Conservation (phyloP, 1,284 basidiomycete species). For the Puccinia triticina region DNA sequence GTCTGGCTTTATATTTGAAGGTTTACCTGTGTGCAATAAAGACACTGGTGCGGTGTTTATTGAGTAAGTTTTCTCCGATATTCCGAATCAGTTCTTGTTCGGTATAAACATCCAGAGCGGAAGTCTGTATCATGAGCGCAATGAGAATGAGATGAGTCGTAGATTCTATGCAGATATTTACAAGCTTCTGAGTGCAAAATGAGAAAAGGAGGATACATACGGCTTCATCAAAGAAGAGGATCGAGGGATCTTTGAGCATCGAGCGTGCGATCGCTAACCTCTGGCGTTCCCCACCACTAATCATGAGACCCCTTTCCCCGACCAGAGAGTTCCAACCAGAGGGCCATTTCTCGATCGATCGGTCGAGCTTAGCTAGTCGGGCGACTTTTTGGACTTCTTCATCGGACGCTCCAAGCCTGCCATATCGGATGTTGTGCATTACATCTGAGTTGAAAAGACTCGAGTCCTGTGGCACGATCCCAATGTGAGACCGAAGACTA, state of each 20-base stretch:
- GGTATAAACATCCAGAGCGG: constrained; percentile 50
- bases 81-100: constrained; percentile 51
- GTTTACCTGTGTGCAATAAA: constrained; percentile 52
- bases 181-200: neutral
- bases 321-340: constrained; percentile 41
- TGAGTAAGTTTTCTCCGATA: constrained; percentile 43
- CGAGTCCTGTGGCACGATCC: constrained; percentile 49
- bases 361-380: constrained; percentile 41
- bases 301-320: constrained; percentile 48
- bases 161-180: too few relatives aligned
- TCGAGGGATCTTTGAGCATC: constrained; percentile 50
- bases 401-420: constrained; percentile 42
- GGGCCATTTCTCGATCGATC: constrained; percentile 37
- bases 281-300: constrained; percentile 51
- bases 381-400: constrained; percentile 44
- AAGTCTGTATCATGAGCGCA: constrained; percentile 16
- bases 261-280: constrained; percentile 50
- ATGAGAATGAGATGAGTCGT: neutral
- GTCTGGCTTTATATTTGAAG: neutral
- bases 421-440: constrained; percentile 49
- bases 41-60: constrained; percentile 45
- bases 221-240: constrained; percentile 51
- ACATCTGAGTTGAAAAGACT: constrained; percentile 49
- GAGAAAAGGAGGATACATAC: neutral
- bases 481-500: constrained; percentile 49